Percentiles rank a stretch among this genome's conserved stretches.
Evolutionary conservation across 345 rosid species (phyloP).

Genomic region (Isatis tinctoria): DNA sequence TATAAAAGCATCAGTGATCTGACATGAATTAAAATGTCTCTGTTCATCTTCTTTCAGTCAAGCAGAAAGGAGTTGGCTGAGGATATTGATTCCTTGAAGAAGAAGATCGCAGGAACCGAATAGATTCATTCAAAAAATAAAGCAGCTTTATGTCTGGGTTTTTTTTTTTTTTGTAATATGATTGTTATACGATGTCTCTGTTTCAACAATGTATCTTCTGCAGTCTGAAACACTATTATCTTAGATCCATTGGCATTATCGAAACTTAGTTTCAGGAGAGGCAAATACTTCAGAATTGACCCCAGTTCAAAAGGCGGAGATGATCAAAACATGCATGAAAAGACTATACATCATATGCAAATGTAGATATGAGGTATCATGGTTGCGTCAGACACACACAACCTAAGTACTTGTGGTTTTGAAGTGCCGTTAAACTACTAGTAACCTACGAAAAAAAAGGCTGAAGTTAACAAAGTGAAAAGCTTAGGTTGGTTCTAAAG

Average conservation of each 20-base stretch:
- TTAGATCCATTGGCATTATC: no score
- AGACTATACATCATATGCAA: neutral
- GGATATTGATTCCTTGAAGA: conserved; percentile 87
- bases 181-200: conserved; percentile 21
- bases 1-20: no score
- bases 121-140: conserved; percentile 29
- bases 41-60: conserved; percentile 48
- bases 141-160: conserved; percentile 9
- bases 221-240: conserved; percentile 12
- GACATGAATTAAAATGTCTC: no score
- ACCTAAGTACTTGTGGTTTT: neutral
- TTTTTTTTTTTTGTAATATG: conserved; percentile 23
- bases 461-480: neutral
- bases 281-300: neutral
- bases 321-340: neutral
- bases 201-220: conserved; percentile 26
- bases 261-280: neutral
- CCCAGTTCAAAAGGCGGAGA: neutral
- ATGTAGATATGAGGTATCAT: neutral
- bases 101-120: conserved; percentile 90
- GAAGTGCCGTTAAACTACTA: neutral
- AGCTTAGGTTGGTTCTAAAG: conserved; percentile 15
- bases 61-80: conserved; percentile 93
- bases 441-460: neutral
- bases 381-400: neutral